phyloP scores from a whole-genome alignment of 1,284 basidiomycete species.

The Ceratobasidium sp. region DNA sequence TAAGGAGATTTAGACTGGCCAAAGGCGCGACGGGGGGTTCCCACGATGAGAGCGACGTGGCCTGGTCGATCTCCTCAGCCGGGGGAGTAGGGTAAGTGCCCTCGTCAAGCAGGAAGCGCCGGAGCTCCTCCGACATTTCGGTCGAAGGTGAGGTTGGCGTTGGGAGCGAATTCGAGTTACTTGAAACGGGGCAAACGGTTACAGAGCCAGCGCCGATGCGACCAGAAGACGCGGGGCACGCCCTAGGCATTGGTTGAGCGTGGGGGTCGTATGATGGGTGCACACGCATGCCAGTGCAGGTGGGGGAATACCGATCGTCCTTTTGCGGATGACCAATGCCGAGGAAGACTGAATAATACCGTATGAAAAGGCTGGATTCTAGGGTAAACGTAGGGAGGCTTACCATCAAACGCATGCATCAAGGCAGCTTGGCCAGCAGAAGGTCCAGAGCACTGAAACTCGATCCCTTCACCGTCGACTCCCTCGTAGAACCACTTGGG shows the following conservation, averaged over 20 bases:
- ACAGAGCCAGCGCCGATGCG: not conserved
- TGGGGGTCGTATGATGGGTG: constrained; percentile 42
- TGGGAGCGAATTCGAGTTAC: not conserved
- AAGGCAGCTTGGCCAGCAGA: constrained; percentile 66
- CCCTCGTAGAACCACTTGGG: constrained; percentile 63
- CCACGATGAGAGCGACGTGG: not conserved
- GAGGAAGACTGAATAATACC: constrained; percentile 20
- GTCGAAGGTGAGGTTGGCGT: constrained; percentile 1
- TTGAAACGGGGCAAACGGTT: constrained; percentile 22
- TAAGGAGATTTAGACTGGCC: constrained; percentile 52
- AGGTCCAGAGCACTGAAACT: constrained; percentile 60
- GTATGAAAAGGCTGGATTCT: not conserved
- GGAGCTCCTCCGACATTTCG: constrained; percentile 41
- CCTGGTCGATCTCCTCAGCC: constrained; percentile 10
- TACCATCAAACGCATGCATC: constrained; percentile 65
- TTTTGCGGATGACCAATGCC: constrained; percentile 42
- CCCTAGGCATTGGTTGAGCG: not conserved
- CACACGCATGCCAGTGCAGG: constrained; percentile 41
- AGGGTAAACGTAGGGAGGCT: not conserved
- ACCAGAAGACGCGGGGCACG: constrained; percentile 59
- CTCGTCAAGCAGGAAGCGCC: constrained; percentile 34
- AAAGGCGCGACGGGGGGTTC: constrained; percentile 53
- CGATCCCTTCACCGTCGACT: constrained; percentile 53
- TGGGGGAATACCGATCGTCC: constrained; percentile 41
- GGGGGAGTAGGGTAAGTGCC: constrained; percentile 27